A percentile compares a stretch with the other conserved stretches of the same genome.
Evolutionary conservation across 148 eudicot species (phyloP).

Genomic region (Vaccinium corymbosum): DNA sequence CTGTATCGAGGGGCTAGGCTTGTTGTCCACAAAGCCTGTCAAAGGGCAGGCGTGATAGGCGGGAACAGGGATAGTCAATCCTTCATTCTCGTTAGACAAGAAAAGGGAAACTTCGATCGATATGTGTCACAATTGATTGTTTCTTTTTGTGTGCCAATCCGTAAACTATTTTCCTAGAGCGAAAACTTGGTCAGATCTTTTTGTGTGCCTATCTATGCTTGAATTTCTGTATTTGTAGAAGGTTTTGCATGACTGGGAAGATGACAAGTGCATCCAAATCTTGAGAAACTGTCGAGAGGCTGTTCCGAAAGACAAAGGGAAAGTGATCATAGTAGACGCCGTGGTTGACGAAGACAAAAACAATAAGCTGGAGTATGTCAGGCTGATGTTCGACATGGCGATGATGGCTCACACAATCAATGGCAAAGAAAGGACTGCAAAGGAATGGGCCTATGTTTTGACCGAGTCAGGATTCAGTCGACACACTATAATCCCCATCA

Average conservation of each 20-base stretch:
- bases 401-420: slow-evolving; percentile 76
- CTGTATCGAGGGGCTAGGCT: too few relatives aligned
- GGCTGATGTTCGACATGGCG: slow-evolving; percentile 61
- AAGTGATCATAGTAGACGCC: slow-evolving; percentile 61
- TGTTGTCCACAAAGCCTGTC: too few relatives aligned
- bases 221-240: slow-evolving; percentile 21
- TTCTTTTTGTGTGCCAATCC: too few relatives aligned
- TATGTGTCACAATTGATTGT: too few relatives aligned
- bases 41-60: too few relatives aligned
- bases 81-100: too few relatives aligned
- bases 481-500: slow-evolving; percentile 35
- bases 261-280: slow-evolving; percentile 60
- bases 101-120: too few relatives aligned
- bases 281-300: slow-evolving; percentile 54
- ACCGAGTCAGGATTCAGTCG: slow-evolving; percentile 44
- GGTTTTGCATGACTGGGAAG: slow-evolving; percentile 85
- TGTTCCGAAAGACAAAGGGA: slow-evolving; percentile 46
- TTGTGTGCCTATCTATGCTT: neutral
- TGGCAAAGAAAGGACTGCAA: slow-evolving; percentile 65
- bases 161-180: too few relatives aligned
- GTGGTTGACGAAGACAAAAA: slow-evolving; percentile 42
- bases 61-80: too few relatives aligned
- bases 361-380: slow-evolving; percentile 36
- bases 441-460: slow-evolving; percentile 58
- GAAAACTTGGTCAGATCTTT: too few relatives aligned